These are phyloP conservation scores for Phytophthora agathidicida DNA, from an alignment of 352 stramenopile genomes.

Conservation along the genomic window DNA sequence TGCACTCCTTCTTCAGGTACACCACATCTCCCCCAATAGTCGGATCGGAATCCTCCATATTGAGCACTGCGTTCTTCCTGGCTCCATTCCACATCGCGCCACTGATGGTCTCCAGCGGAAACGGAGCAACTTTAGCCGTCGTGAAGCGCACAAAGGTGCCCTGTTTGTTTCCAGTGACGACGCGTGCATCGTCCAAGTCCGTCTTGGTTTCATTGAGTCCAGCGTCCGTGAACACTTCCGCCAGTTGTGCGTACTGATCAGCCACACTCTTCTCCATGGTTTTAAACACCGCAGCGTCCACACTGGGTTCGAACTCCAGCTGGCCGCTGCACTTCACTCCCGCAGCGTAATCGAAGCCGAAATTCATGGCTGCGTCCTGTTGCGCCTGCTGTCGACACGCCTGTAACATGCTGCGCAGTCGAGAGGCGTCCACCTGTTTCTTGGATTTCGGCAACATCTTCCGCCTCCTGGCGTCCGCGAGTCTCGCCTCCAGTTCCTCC, in stretches of 20 bases:
- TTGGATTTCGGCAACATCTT: neutral
- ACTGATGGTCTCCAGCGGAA: constrained; percentile 25
- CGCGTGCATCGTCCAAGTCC: constrained; percentile 18
- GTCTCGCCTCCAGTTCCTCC: constrained; percentile 26
- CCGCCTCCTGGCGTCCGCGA: constrained; percentile 15
- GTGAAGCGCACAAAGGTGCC: constrained; percentile 43
- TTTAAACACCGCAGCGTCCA: constrained; percentile 27
- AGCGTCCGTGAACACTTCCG: constrained; percentile 32
- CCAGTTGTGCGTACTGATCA: constrained; percentile 29
- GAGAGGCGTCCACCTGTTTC: constrained; percentile 11
- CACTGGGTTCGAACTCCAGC: constrained; percentile 33
- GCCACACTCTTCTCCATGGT: constrained; percentile 25
- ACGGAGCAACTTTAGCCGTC: constrained; percentile 34
- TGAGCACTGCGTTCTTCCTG: constrained; percentile 29
- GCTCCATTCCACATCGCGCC: constrained; percentile 26
- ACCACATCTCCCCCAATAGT: constrained; percentile 12
- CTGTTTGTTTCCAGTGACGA: constrained; percentile 26
- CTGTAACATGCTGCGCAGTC: constrained; percentile 24
- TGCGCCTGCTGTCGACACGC: constrained; percentile 15
- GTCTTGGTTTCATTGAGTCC: constrained; percentile 26
- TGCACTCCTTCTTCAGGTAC: constrained; percentile 35
- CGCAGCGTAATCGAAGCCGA: neutral
- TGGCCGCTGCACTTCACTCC: neutral
- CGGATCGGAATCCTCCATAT: constrained; percentile 1
- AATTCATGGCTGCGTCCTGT: neutral